Base-by-base conservation (phyloP, 768 basidiomycete species). In the Punctularia strigosozonata region DNA sequence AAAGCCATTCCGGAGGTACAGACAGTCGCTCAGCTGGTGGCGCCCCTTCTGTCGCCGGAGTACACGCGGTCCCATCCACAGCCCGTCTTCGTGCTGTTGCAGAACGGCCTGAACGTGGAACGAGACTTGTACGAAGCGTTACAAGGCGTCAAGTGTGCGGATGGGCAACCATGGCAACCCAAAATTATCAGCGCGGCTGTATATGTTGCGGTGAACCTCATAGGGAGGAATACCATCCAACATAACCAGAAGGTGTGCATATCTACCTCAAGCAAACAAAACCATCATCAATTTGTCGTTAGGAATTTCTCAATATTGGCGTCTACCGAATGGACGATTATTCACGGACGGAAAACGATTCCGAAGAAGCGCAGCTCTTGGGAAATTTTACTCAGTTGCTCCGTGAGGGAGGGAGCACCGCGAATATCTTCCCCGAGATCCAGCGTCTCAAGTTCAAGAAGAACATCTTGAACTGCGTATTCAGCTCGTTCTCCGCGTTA, bases 1-100 rank as follows among this genome's bases (percentile, higher is more conserved):
- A 87, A 87, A 52, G 74, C 76, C 4, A 57, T 85, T n/a, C 82
- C 83, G 3, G 83, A 87, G 47, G 50, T 80, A 7, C 49, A 59
- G 1, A 69, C 65, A 8, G 82, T 77, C 4, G 61, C 81, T 0
- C 52, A 58, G 4, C 53, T 86, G 6, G 64, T 87, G 18, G 61
- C 62, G 5, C 71, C 77, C 5, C 53, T 85, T 25, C 54, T 86
- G 32, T 63, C 65, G 3, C 32, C 57, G 1, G 10, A 19, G 33
- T 34, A 10, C 10, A 34, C 7, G 13, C 33, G 10, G 33, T 10
- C 20, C 20, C 20, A 10, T 34, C 20, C 26, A 28, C 8, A 34
- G 33, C 10, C 18, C 20, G 33, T 12, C 10, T 8, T 8, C 13
- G 8, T 20, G 8, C 8, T 8, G 33, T 12, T 19, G 33, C 7